Evolutionary conservation across 345 rosid species (phyloP), one percentile per base, ranked within the genome.

Genomic region (Eucalyptus albens): DNA sequence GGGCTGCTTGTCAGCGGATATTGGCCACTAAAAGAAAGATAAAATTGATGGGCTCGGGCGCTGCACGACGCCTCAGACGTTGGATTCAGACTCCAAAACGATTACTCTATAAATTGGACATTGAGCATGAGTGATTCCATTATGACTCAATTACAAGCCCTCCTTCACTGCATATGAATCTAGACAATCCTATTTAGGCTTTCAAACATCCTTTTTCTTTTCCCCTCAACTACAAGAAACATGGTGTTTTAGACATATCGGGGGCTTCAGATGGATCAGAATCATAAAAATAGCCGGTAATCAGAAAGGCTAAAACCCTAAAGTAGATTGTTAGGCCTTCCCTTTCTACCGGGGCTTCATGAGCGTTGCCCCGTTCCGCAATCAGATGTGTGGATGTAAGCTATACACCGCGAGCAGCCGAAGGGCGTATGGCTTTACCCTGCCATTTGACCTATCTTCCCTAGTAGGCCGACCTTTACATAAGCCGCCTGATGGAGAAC

Each of bases 301-400:
- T 45, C 87, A 45, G 60, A 22, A 56, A 56, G 27, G 60, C 60
- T 22, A 24, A 56, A 56, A 22, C 3, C 27, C 62, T 56, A 56
- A 56, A 22, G 29, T 22, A 56, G 62, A 56, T 56, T 9, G 62
- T 56, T 56, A 56, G 1, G 1, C 62, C 29, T 82, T 82, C 86
- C 49, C 49, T 82, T 82, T 22, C 49, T 19, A 15, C 86, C 49
- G 4, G 86, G 44, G 50, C 45, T 82, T 82, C 86, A 82, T 22
- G 1, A 27, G 86, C 0, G 26, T 44, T 82, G n/a, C 50, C 86
- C 49, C 49, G 27, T 82, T 82, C 86, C 50, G 93, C 95, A 93
- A 90, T 91, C 88, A 91, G 91, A 88, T 91, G 92, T 88, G 87
- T 87, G 91, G 88, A 94, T 72, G 89, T 94, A 94, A 31, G 92